Evolutionary conservation across 1,139 yeast genomes (phyloP), one percentile per base, ranked within the genome.

Genomic region (Casaregolazyma lundiana): DNA sequence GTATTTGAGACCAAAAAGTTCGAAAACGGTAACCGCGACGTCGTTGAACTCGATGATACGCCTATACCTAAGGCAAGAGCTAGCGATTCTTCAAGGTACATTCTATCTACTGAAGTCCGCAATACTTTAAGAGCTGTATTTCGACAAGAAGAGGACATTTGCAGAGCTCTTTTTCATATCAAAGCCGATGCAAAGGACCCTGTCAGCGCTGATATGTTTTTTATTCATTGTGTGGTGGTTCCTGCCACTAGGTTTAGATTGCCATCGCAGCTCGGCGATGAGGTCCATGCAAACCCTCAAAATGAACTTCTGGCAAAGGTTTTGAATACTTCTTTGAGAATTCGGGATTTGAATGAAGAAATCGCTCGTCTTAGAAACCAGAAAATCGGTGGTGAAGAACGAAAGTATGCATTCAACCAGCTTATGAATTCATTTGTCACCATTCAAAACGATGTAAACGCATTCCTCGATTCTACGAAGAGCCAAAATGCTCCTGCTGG

Each of bases 201-300:
- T 16, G 78, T 86, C 9, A 70, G 76, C 35, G 84, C 96, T n/a
- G 96, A 92, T 61, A 77, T 88, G 74, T 94, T 92, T 68, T 94
- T 94, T 71, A 75, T 88, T 58, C 90, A 86, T 56, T 79, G 88
- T 4, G 71, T 94, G 50, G 84, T 89, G 45, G 97, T 94, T 32
- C 98, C 99, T 30, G 94, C 98, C 43, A 94, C 98, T 3, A 77
- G 97, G 67, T 94, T 92, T 73, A 78, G 99, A 68, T 77, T 92
- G 55, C 98, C 98, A 13, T 84, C 96, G n/a, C 90, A 90, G 66
- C 75, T 94, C 50, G 98, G 98, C 48, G 98, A 92, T 50, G 96
- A 88, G 65, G 80, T 92, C 53, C 98, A 92, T 65, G 96, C 94
- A 68, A 90, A 89, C 66, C 72, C 94, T 44, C 96, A 90, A 69